phyloP scores from a whole-genome alignment of 768 basidiomycete species.

The Podaxis sp. region DNA sequence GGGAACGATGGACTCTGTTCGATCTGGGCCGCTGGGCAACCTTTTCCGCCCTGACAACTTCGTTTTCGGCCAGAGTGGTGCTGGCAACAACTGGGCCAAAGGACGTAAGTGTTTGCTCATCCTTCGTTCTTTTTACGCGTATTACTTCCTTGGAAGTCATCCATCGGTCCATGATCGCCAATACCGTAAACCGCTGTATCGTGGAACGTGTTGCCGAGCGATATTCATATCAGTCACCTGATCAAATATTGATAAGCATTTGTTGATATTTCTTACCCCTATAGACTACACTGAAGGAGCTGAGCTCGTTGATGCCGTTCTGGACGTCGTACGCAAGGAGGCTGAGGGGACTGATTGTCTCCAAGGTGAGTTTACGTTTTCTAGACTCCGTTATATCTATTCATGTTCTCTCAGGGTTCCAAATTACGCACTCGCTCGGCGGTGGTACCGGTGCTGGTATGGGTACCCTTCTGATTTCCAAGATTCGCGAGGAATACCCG shows the following conservation, averaged over 20 bases:
- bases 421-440: slow-evolving; percentile 97
- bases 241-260: slow-evolving; percentile 19
- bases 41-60: slow-evolving; percentile 99
- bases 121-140: slow-evolving; percentile 9
- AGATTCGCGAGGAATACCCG: slow-evolving; percentile 98
- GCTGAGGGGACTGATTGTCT: slow-evolving; percentile 97
- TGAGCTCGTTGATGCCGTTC: slow-evolving; percentile 96
- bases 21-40: slow-evolving; percentile 84
- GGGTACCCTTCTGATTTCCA: slow-evolving; percentile 98
- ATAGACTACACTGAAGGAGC: slow-evolving; percentile 93
- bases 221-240: slow-evolving; percentile 18
- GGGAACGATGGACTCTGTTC: slow-evolving; percentile 93
- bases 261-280: slow-evolving; percentile 10
- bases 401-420: slow-evolving; percentile 70
- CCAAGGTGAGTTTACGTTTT: slow-evolving; percentile 65
- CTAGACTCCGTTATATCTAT: slow-evolving; percentile 9
- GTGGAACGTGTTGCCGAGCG: slow-evolving; percentile 6
- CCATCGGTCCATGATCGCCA: slow-evolving; percentile 3
- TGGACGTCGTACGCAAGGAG: slow-evolving; percentile 99
- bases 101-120: slow-evolving; percentile 69
- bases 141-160: not conserved
- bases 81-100: slow-evolving; percentile 99
- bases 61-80: slow-evolving; percentile 96
- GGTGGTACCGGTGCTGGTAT: slow-evolving; percentile 99
- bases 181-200: slow-evolving; percentile 23